Evolutionary conservation across 768 basidiomycete species (phyloP), one percentile per base, ranked within the genome.

Genomic region (Russula brevipes): DNA sequence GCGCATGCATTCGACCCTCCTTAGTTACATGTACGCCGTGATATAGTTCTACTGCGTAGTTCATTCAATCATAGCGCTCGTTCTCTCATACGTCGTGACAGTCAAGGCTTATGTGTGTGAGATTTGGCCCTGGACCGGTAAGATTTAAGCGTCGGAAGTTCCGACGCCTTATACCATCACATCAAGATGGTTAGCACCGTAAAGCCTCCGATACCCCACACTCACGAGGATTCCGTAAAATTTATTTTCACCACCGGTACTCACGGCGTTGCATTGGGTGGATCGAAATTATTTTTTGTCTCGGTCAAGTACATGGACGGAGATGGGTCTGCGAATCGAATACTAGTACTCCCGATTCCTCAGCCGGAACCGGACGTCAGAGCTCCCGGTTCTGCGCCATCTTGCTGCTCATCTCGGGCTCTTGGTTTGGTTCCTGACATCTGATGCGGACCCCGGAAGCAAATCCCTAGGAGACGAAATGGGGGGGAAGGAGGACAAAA

Each of bases 61-160:
- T 66, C 44, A 9, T 51, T 44, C 57, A 63, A 63, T 57, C 44
- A 55, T 57, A 57, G 55, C 59, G 61, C 61, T 61, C 52, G 54
- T 57, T 59, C 50, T 10, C 54, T 38, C 51, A 9, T 44, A 24
- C 17, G 47, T 31, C 41, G 31, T 50, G 57, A 59, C n/a, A n/a
- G 5, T 1, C 50, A 6, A 11, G 31, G 8, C 11, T 42, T 30
- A 39, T 4, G 35, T 11, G 58, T 39, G 58, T 51, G 58, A 51
- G 35, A n/a, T 14, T 19, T 51, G 6, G n/a, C 49, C 38, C 19
- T 31, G 38, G 10, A 49, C 10, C 30, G 7, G 47, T 42, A 41
- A 39, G 49, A 51, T 42, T 57, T 59, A 33, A 51, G 41, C 17
- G 41, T 58, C 5, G 11, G 36, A 10, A 42, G 1, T 50, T 41